Conservation (phyloP, 192 early-diverging fungal species). For the Polychytrium aggregatum region DNA sequence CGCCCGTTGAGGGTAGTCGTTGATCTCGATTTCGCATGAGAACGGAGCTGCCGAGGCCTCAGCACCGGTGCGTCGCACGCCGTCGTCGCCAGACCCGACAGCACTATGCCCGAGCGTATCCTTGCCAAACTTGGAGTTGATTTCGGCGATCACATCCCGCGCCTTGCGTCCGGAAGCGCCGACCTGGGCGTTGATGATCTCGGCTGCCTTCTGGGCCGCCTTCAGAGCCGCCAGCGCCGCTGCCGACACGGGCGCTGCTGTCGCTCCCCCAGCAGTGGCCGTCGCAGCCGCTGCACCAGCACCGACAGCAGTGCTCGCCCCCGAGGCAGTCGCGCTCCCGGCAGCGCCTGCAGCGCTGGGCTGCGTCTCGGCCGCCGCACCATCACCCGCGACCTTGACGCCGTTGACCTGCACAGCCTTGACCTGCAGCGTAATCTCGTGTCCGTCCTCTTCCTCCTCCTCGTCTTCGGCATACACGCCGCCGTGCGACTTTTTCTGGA, state of each 20-base stretch:
- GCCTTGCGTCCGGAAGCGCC: conserved; percentile 38
- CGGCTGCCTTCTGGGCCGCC: conserved; percentile 47
- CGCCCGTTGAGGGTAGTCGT: conserved; percentile 94
- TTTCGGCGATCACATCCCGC: conserved; percentile 44
- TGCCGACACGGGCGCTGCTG: too few species aligned
- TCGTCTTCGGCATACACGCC: conserved; percentile 52
- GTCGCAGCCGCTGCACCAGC: too few species aligned
- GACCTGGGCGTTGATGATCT: conserved; percentile 39
- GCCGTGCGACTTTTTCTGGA: conserved; percentile 77
- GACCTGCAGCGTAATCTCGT: conserved; percentile 16
- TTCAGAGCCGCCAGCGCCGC: conserved; percentile 31
- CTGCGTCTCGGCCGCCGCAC: conserved; percentile 10
- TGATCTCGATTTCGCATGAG: conserved; percentile 86
- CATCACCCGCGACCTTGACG: conserved; percentile 5
- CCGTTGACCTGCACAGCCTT: conserved; percentile 7
- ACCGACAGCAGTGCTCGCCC: conserved; percentile 15
- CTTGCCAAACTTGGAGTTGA: conserved; percentile 38
- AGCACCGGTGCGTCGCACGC: conserved; percentile 4
- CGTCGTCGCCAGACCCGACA: too few species aligned
- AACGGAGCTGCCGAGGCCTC: conserved; percentile 34
- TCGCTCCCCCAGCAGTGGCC: too few species aligned
- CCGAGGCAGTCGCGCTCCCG: conserved; percentile 6
- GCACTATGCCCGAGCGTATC: conserved; percentile 11
- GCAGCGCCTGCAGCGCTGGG: conserved; percentile 7
- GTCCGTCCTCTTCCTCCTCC: conserved; percentile 50